These are phyloP conservation scores for Amanita fuliginea DNA, from an alignment of 768 basidiomycete species.

Conservation along the genomic window DNA sequence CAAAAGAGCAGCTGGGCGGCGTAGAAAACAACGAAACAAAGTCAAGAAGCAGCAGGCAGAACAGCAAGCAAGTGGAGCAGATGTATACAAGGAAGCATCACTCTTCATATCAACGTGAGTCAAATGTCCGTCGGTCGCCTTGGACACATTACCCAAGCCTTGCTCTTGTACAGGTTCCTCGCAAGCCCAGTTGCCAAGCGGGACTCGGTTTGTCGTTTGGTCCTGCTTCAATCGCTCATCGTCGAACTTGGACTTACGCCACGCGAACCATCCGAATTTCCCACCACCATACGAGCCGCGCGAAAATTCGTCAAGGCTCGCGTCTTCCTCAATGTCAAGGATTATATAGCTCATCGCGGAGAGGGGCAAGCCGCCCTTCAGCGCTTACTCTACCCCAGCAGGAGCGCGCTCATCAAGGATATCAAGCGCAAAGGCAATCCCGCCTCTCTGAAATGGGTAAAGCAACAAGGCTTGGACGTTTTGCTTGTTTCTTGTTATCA, in stretches of 20 bases:
- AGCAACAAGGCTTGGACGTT: slow-evolving; percentile 52
- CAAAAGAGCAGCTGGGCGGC: not conserved
- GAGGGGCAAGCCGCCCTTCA: slow-evolving; percentile 54
- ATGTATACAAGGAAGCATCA: slow-evolving; percentile 47
- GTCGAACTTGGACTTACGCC: slow-evolving; percentile 62
- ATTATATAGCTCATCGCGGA: slow-evolving; percentile 57
- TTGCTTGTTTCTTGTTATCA: slow-evolving; percentile 43
- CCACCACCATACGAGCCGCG: slow-evolving; percentile 54
- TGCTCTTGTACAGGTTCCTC: slow-evolving; percentile 31
- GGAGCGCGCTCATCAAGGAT: slow-evolving; percentile 49
- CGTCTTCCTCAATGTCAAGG: slow-evolving; percentile 62
- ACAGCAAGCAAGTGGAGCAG: not conserved
- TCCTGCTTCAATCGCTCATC: slow-evolving; percentile 62
- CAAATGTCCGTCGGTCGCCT: slow-evolving; percentile 4
- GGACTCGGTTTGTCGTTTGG: slow-evolving; percentile 37
- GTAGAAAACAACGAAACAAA: not conserved
- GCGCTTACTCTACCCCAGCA: slow-evolving; percentile 50
- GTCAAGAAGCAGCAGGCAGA: slow-evolving; percentile 1
- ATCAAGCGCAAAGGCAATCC: slow-evolving; percentile 35
- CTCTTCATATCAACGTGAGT: slow-evolving; percentile 54
- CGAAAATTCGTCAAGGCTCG: slow-evolving; percentile 52
- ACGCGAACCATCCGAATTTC: slow-evolving; percentile 34
- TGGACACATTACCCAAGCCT: not conserved
- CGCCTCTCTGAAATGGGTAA: slow-evolving; percentile 46
- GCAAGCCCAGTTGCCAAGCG: slow-evolving; percentile 33